Base-by-base conservation (phyloP, 1,284 basidiomycete species). In the Ganoderma multipileum region DNA sequence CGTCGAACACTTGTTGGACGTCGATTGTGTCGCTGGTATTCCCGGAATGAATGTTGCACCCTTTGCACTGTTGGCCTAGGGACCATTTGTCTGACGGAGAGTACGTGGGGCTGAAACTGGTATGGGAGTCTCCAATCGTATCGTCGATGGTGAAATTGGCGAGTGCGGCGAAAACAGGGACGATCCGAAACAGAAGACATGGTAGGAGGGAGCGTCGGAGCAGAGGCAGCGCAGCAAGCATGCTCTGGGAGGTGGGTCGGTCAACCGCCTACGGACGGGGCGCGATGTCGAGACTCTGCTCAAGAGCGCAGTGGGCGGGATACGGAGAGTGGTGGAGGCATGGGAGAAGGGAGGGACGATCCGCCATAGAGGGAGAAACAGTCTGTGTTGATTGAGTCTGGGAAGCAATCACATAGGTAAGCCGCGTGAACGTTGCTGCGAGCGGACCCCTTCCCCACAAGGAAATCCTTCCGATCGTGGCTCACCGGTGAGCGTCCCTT, bases 121-220 rank as follows among this genome's bases (percentile, higher is more conserved):
- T 68, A 2, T 41, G n/a, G 36, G 36, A 30, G 52, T 68, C 69
- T 1, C 68, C 65, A 5, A 52, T 4, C 12, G 61, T 30, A 64
- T 72, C 71, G 69, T 72, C 71, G 23, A 72, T 67, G 4, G 71
- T 72, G 36, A n/a, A 16, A 59, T 72, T 72, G 18, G 36, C n/a
- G 42, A 47, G 18, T 4, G 16, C 30, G 11, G 57, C 23, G 14
- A 61, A 47, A n/a, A 41, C 39, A 8, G 55, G 38, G 36, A 18
- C 36, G 44, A 26, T 18, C 23, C 26, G 57, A n/a, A 38, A 26
- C 12, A 41, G 11, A 26, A 60, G 23, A 11, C 7, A 50, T 55
- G 16, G 50, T 36, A 41, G 36, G 18, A 64, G 57, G 33, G 20
- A 42, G 63, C 23, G 26, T 30, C 11, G 41, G 54, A 44, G 61